Evolutionary conservation across 2,329 filamentous ascomycete species (phyloP).

Genomic region (Daldinia eschscholtzii): DNA sequence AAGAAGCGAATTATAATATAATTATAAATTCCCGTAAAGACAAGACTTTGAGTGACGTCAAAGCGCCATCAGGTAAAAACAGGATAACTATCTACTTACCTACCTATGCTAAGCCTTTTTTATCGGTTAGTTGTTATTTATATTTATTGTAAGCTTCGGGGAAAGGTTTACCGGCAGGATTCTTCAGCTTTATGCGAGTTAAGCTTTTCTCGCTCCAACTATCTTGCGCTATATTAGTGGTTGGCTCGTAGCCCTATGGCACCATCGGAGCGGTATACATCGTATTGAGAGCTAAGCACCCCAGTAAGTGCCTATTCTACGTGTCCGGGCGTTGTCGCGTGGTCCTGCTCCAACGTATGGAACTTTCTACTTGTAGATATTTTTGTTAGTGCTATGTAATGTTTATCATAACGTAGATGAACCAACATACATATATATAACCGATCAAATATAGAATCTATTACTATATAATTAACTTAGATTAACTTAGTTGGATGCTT

Average conservation of each 20-base stretch:
- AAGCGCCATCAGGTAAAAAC: background rate
- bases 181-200: background rate
- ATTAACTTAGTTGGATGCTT: too few species aligned
- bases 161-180: background rate
- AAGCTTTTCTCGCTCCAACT: background rate
- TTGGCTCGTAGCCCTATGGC: conserved; percentile 2
- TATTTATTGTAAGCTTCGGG: background rate
- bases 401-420: too few species aligned
- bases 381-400: too few species aligned
- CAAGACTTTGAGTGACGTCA: background rate
- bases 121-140: background rate
- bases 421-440: too few species aligned
- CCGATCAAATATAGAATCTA: too few species aligned
- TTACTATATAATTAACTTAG: too few species aligned
- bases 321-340: too few species aligned
- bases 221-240: background rate
- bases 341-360: too few species aligned
- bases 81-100: too few species aligned
- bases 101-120: background rate
- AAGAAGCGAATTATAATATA: background rate
- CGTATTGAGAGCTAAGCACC: background rate
- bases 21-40: background rate
- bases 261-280: background rate
- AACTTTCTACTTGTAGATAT: too few species aligned
- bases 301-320: background rate